phyloP scores from a whole-genome alignment of 331 rosid genomes.

The Dryas integrifolia region DNA sequence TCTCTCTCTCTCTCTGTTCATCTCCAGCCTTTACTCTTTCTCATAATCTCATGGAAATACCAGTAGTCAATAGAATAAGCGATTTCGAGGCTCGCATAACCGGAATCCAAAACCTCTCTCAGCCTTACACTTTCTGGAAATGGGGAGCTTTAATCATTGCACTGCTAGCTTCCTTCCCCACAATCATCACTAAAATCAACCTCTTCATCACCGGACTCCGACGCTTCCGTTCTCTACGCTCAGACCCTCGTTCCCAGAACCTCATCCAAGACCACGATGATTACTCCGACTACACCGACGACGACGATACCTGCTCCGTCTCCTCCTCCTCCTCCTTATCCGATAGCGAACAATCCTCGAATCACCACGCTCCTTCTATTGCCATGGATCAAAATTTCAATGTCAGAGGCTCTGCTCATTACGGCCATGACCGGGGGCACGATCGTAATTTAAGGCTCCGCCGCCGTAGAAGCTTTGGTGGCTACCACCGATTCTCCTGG shows the following conservation, averaged over 20 bases:
- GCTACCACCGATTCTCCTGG: constrained; percentile 39
- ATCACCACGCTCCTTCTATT: not conserved
- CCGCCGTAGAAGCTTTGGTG: constrained; percentile 46
- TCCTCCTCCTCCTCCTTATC: constrained; percentile 30
- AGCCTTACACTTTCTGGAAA: constrained; percentile 50
- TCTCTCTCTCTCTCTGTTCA: not conserved
- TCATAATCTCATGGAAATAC: constrained; percentile 53
- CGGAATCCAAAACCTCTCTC: constrained; percentile 34
- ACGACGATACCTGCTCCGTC: constrained; percentile 22
- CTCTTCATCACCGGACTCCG: constrained; percentile 38
- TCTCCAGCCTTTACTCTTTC: not conserved
- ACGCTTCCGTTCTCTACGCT: constrained; percentile 18
- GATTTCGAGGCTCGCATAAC: constrained; percentile 42
- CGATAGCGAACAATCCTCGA: constrained; percentile 18
- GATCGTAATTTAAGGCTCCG: constrained; percentile 21
- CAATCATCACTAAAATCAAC: constrained; percentile 55
- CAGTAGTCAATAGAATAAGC: constrained; percentile 57
- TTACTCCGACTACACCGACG: constrained; percentile 24
- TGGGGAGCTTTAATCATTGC: constrained; percentile 89
- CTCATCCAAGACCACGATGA: constrained; percentile 22
- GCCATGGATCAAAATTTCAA: constrained; percentile 38
- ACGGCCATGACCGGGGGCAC: constrained; percentile 23
- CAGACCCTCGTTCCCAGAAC: constrained; percentile 19
- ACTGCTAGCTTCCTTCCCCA: constrained; percentile 55
- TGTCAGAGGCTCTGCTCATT: constrained; percentile 36